Base-by-base conservation (phyloP, 2,329 filamentous ascomycete species). In the Stagonosporopsis chrysanthemi region DNA sequence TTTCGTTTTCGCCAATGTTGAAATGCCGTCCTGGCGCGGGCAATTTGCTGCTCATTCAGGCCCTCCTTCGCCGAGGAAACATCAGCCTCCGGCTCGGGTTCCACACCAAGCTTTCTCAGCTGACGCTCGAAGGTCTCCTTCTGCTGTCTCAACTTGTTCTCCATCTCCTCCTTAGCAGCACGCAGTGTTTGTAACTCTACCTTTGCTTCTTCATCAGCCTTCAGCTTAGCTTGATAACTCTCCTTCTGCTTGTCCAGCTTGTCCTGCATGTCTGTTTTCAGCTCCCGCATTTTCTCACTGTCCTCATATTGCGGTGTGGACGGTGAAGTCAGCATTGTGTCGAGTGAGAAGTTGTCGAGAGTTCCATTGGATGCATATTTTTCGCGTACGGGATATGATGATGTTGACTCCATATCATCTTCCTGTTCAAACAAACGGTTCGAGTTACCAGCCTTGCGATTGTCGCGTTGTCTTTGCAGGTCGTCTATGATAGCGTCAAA, bases 321-420 rank as follows among this genome's bases (percentile, higher is more conserved):
- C 2, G 95, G 95, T 83, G 97, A 92, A 0, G 95, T 99, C 47
- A 99, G 82, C 12, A 89, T 90, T 1, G 95, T 99, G 73, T 99
- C 95, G 15, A 99, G 82, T 2, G 94, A 98, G 70, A 97, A 95
- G 73, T 96, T 97, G 77, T 99, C 95, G 50, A 98, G 84, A 0
- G 94, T 97, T 2, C 94, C 94, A 52, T 90, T 95, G 2, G 93
- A 97, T 80, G 97, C 86, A 76, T 98, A 98, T 72, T 98, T 98
- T 68, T 99, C 95, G 48, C 95, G 85, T 28, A 93, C 83, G 1
- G 92, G 89, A 71, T 93, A 97, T 0, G 94, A 97, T 26, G 88
- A 90, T 44, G 90, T 86, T 0, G 94, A 97, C 65, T 99, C 95
- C 51, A 88, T 87, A 73, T 98, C 95, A 54, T 97, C 94, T 53